Percentiles rank a stretch among this genome's conserved stretches.
These are phyloP conservation scores for Neonectria ditissima DNA, from an alignment of 2,329 filamentous ascomycete genomes.

Conservation along the genomic window DNA sequence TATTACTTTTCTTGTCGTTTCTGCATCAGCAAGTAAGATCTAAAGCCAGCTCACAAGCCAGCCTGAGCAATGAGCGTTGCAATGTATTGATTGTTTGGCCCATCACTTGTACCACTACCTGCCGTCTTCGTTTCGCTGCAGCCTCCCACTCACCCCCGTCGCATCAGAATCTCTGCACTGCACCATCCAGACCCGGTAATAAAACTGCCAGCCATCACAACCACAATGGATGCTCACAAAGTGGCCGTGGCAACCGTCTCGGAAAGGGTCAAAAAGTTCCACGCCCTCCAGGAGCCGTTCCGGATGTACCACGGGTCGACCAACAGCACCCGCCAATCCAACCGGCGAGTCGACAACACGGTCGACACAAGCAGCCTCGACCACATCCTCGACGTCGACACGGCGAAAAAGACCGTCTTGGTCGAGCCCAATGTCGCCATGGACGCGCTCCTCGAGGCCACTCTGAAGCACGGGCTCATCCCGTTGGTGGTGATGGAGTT, in stretches of 20 bases:
- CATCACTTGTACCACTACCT: too few species aligned
- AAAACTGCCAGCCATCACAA: neutral
- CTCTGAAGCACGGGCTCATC: constrained; percentile 66
- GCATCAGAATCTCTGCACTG: neutral
- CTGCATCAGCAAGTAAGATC: constrained; percentile 4
- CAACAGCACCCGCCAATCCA: constrained; percentile 76
- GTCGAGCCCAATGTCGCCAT: constrained; percentile 79
- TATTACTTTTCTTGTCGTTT: constrained; percentile 11
- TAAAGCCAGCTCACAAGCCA: neutral
- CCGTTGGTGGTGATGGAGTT: constrained; percentile 79
- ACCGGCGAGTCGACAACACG: constrained; percentile 62
- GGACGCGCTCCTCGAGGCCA: constrained; percentile 70
- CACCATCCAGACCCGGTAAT: neutral
- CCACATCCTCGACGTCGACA: constrained; percentile 72
- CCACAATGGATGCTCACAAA: constrained; percentile 58
- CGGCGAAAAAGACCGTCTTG: constrained; percentile 64
- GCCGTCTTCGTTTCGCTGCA: too few species aligned
- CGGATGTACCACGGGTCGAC: constrained; percentile 83
- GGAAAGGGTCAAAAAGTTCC: constrained; percentile 57
- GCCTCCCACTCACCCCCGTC: neutral
- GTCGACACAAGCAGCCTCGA: constrained; percentile 75
- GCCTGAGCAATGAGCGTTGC: too few species aligned
- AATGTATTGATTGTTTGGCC: too few species aligned
- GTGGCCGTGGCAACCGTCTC: constrained; percentile 58
- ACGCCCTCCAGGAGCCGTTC: constrained; percentile 65